A percentile compares a stretch with the other conserved stretches of the same genome.
Evolutionary conservation across 1,284 basidiomycete species (phyloP).

Genomic region (Cutaneotrichosporon dermatis): DNA sequence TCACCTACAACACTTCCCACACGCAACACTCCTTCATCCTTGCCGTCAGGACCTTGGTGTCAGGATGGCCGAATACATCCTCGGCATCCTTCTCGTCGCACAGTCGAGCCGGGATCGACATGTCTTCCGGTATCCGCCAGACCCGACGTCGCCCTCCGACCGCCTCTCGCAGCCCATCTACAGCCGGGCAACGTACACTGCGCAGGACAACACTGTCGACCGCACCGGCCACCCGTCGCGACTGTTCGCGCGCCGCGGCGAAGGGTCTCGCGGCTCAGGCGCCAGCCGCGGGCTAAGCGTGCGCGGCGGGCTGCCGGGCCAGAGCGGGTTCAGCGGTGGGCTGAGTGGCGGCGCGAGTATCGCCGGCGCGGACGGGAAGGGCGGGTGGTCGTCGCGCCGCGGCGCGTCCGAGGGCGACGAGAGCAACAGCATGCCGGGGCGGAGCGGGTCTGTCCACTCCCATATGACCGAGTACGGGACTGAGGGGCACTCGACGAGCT

Average conservation of each 20-base stretch:
- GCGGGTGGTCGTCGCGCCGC: conserved; percentile 6
- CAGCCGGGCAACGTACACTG: conserved; percentile 37
- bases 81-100: conserved; percentile 45
- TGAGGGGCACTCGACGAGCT: conserved; percentile 1
- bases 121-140: conserved; percentile 45
- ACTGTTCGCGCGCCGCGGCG: conserved; percentile 8
- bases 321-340: not conserved
- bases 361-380: not conserved
- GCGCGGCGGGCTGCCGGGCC: not conserved
- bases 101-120: conserved; percentile 36
- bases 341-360: not conserved
- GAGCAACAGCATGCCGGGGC: not conserved
- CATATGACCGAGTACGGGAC: conserved; percentile 9
- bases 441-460: conserved; percentile 8
- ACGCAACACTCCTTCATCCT: not conserved
- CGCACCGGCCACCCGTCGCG: not conserved
- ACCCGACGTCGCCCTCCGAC: conserved; percentile 38
- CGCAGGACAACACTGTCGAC: conserved; percentile 27
- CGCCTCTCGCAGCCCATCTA: conserved; percentile 45
- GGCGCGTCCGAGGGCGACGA: not conserved
- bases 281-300: not conserved
- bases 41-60: not conserved
- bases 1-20: too few relatives aligned
- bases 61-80: conserved; percentile 44
- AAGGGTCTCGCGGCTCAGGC: not conserved